Conservation (phyloP, 2,329 filamentous ascomycete genomes). For the Trichoderma gracile region DNA sequence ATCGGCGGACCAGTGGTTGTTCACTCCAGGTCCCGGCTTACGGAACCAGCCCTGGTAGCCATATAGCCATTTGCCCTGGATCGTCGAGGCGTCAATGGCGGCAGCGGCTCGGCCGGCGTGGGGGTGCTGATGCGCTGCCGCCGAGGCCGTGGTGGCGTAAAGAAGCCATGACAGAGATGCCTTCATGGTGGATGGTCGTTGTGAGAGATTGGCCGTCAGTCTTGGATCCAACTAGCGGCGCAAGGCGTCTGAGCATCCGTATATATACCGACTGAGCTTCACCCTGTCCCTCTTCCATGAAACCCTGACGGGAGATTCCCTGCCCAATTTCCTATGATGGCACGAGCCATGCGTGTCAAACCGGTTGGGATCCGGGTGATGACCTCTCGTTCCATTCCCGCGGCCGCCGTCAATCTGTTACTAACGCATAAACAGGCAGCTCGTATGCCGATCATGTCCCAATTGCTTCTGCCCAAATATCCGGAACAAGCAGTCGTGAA, state of each 20-base stretch:
- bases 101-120: neutral
- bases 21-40: constrained; percentile 20
- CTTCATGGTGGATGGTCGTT: constrained; percentile 3
- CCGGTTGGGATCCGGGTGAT: neutral
- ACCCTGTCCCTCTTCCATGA: neutral
- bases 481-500: neutral
- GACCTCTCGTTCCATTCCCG: constrained; percentile 9
- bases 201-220: neutral
- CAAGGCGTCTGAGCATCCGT: neutral
- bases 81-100: constrained; percentile 14
- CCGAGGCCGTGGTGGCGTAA: constrained; percentile 12
- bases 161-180: constrained; percentile 11
- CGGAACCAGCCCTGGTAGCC: constrained; percentile 25
- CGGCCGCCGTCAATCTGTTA: neutral
- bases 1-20: constrained; percentile 23
- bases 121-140: neutral
- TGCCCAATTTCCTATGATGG: neutral
- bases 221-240: neutral
- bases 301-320: neutral
- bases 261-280: neutral
- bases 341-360: neutral
- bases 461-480: neutral
- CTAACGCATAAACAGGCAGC: constrained; percentile 15
- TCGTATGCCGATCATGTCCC: constrained; percentile 10
- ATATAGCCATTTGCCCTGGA: constrained; percentile 23